Conservation (phyloP, 768 basidiomycete species). For the Crepidotus variabilis region DNA sequence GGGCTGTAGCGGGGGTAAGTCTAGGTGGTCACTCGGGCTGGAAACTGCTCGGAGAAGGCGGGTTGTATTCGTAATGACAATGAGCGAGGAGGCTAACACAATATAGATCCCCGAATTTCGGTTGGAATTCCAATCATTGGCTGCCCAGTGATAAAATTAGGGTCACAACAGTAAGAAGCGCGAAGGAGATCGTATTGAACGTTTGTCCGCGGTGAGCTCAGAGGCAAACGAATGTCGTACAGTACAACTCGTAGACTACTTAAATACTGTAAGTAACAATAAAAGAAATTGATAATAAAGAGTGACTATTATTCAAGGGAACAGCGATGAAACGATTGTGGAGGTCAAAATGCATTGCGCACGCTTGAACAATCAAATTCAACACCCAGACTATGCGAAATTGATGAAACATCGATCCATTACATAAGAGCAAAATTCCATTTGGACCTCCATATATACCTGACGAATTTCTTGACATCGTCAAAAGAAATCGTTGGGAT, state of each 20-base stretch:
- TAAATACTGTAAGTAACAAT: too few relatives aligned
- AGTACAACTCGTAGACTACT: too few relatives aligned
- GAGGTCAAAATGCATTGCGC: too few relatives aligned
- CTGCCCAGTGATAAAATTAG: too few relatives aligned
- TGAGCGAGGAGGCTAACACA: neutral
- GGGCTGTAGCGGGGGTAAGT: constrained; percentile 72
- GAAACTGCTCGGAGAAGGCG: constrained; percentile 55
- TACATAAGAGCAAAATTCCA: constrained; percentile 31
- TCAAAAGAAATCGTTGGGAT: constrained; percentile 37
- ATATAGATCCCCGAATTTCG: constrained; percentile 39
- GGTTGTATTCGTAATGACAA: neutral
- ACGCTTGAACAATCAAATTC: too few relatives aligned
- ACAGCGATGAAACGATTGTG: too few relatives aligned
- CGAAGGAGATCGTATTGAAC: too few relatives aligned
- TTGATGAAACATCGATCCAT: constrained; percentile 63
- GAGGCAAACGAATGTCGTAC: too few relatives aligned
- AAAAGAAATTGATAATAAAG: too few relatives aligned
- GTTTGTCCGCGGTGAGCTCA: too few relatives aligned
- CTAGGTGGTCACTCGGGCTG: constrained; percentile 86
- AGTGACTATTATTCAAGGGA: too few relatives aligned
- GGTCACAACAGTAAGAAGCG: too few relatives aligned
- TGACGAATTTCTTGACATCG: constrained; percentile 44
- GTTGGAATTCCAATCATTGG: constrained; percentile 57
- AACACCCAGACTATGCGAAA: constrained; percentile 58
- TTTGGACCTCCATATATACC: constrained; percentile 58